Evolutionary conservation across 805 yeast species (phyloP), one percentile per base, ranked within the genome.

Genomic region (Yamadazyma olivae): DNA sequence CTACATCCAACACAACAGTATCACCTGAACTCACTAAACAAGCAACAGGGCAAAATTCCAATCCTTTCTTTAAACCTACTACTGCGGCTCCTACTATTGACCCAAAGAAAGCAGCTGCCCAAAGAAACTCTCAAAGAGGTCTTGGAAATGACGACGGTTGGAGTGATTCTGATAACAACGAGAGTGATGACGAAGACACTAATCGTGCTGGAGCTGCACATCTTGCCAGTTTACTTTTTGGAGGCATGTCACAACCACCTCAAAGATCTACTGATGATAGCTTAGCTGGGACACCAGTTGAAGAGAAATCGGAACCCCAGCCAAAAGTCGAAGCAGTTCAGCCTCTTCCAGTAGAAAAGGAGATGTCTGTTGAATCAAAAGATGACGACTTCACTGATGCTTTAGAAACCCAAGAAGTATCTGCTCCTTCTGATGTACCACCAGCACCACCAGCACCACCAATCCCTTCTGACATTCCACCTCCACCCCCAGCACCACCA

Each of bases 121-220:
- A 83, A 57, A 70, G 93, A 57, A 77, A 74, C 18, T 76, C 85
- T 6, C 91, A 84, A 54, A 70, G 90, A 57, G 81, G 81, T 3
- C 49, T 63, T 27, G 60, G 61, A 6, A 59, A 53, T 18, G 59
- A 53, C 19, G 59, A 53, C 19, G 79, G 63, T 38, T 74, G 73
- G 62, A 77, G 77, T 41, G 77, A 73, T 35, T 48, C 60, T 20
- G 52, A 58, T 37, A 56, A 64, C 3, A 56, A 57, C 17, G 69
- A 62, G 14, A 57, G 54, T 30, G 75, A 74, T 10, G 80, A 74
- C 32, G 74, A 67, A 35, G 69, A 47, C 51, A 78, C 58, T 15
- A 66, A 71, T 38, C 57, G 71, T 33, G 70, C 72, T 0, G 79
- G 77, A 27, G 80, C 79, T 27, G 79, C 79, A 2, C 74, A 74